Percentiles rank a stretch among this genome's conserved stretches.
These are phyloP conservation scores for Cyberlindnera japonica DNA, from an alignment of 805 yeast species.

Conservation along the genomic window DNA sequence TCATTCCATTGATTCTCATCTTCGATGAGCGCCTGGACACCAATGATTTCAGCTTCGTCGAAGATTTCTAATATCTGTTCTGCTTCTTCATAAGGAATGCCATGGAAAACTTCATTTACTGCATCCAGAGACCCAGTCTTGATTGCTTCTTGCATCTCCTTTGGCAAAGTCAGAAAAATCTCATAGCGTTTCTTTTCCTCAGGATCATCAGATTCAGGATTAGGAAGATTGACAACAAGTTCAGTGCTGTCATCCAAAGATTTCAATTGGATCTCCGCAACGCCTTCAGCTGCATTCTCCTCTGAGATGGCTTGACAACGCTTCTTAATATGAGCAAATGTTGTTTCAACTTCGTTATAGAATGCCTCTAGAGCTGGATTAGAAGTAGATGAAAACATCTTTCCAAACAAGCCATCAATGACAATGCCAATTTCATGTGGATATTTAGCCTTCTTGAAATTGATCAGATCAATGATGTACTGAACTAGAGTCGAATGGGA, in stretches of 20 bases:
- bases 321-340: slow-evolving; percentile 67
- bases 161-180: slow-evolving; percentile 55
- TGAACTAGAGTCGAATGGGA: slow-evolving; percentile 79
- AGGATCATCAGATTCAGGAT: slow-evolving; percentile 43
- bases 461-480: slow-evolving; percentile 48
- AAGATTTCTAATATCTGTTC: slow-evolving; percentile 71
- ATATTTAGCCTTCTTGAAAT: slow-evolving; percentile 33
- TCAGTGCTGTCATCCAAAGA: slow-evolving; percentile 82
- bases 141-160: slow-evolving; percentile 71
- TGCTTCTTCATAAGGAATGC: slow-evolving; percentile 71
- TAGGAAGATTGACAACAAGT: slow-evolving; percentile 67
- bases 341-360: slow-evolving; percentile 65
- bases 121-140: slow-evolving; percentile 65
- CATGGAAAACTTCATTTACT: slow-evolving; percentile 78
- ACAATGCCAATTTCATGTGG: slow-evolving; percentile 36
- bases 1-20: slow-evolving; percentile 67
- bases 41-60: slow-evolving; percentile 78
- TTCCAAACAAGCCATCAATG: slow-evolving; percentile 65
- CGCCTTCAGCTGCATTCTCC: slow-evolving; percentile 47
- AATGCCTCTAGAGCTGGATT: slow-evolving; percentile 71
- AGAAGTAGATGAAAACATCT: slow-evolving; percentile 38
- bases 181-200: slow-evolving; percentile 43
- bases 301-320: slow-evolving; percentile 67
- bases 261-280: slow-evolving; percentile 73
- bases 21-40: slow-evolving; percentile 72